Base-by-base conservation (phyloP, 129 eudicot species). In the Pittosporum tobira region DNA sequence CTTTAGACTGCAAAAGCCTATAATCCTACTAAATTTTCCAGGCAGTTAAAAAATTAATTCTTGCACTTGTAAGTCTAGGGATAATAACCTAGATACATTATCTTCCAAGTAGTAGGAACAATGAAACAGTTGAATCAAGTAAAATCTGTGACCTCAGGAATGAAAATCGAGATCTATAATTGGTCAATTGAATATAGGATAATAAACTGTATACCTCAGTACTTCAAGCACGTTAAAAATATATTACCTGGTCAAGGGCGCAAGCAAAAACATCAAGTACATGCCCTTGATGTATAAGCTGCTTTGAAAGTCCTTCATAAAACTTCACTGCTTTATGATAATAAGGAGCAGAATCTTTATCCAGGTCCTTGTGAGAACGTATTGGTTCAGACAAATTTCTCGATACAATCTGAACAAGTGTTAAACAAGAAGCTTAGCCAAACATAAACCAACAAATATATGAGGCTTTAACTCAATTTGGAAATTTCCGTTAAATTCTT, bases 211-310 rank as follows among this genome's bases (percentile, higher is more conserved):
- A 34, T 12, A 6, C 40, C 40, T 34, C 40, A 34, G 40, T 34
- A 6, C 40, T 34, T 34, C 40, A 34, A 34, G 40, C 40, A 34
- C 2, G 40, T 2, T 34, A 6, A 34, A 34, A 61, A 42, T 51
- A 24, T 20, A 64, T 59, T 73, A 91, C 98, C 96, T 91, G 96
- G 66, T 91, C 98, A 76, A 91, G 94, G 10, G 98, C 87, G 70
- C 98, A 86, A 24, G 98, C 98, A 70, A 91, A 91, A 18, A 91
- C 77, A 76, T 91, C 98, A 52, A 91, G 87, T 18, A 91, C 98
- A 65, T 91, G 98, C 54, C 98, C 96, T 75, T 86, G 98, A 79
- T 86, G 84, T 54, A 91, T 84, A 68, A 91, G 98, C 64, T 91
- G 98, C 73, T 78, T 86, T 30, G 96, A 76, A 57, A 91, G 79